Conservation (phyloP, 805 yeast genomes). For the Starmerella sp. region DNA sequence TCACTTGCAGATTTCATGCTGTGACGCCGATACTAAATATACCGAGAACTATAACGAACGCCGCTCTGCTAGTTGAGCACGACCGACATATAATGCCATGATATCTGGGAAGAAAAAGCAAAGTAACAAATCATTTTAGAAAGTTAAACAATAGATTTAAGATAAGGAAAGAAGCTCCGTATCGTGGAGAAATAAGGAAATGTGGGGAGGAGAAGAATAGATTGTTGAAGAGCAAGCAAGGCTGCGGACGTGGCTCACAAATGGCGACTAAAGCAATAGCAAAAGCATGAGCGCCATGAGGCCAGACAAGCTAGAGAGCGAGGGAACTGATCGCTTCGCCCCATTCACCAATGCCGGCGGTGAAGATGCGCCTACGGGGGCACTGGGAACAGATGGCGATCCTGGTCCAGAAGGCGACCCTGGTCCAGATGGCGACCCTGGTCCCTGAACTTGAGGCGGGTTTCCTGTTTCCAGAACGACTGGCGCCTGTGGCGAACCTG, state of each 20-base stretch:
- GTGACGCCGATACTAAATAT: background rate
- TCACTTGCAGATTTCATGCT: slow-evolving; percentile 1
- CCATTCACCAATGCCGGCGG: background rate
- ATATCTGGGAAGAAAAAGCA: too few species aligned
- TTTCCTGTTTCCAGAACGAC: background rate
- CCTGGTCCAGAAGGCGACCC: too few species aligned
- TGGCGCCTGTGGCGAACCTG: background rate
- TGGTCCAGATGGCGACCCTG: too few species aligned
- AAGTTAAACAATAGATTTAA: too few species aligned
- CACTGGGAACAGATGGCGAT: too few species aligned
- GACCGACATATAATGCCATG: too few species aligned
- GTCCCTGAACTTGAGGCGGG: background rate
- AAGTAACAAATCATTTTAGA: background rate
- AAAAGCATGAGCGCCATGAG: background rate
- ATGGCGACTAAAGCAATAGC: background rate
- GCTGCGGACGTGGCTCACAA: too few species aligned
- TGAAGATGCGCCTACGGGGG: background rate
- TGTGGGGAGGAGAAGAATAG: background rate
- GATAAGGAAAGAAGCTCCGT: too few species aligned
- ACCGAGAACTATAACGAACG: too few species aligned
- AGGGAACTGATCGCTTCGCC: background rate
- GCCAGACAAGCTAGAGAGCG: background rate
- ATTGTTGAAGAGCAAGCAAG: background rate
- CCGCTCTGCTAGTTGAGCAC: too few species aligned
- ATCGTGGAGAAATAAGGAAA: background rate